A percentile compares a stretch with the other conserved stretches of the same genome.
phyloP scores from a whole-genome alignment of 2,329 filamentous ascomycete species.

The Penicillium sp. region DNA sequence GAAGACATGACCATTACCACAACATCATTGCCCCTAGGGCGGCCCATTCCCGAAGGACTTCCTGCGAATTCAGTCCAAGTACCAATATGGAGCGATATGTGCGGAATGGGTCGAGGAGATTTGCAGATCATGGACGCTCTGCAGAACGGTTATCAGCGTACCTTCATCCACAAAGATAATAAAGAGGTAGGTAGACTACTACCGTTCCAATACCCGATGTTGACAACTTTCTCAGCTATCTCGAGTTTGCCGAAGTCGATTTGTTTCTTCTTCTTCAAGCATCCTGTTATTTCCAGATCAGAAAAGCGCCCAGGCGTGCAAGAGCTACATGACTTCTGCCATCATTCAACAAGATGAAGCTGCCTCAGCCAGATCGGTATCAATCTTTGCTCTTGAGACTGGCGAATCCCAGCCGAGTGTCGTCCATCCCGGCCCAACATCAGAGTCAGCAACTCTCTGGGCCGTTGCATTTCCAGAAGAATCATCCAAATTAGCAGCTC shows the following conservation, averaged over 20 bases:
- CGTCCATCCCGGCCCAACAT: not conserved
- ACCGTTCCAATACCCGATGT: too few species aligned
- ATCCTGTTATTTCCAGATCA: not conserved
- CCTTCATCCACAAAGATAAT: not conserved
- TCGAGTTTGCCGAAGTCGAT: not conserved
- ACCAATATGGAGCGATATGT: not conserved
- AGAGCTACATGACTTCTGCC: not conserved
- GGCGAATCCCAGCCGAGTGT: not conserved
- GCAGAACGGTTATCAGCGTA: not conserved
- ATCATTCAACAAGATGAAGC: not conserved
- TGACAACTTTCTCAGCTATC: not conserved
- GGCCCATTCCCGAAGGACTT: not conserved
- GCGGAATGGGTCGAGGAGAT: not conserved
- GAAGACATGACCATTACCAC: not conserved
- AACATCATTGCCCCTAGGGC: not conserved
- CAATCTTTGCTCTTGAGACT: not conserved
- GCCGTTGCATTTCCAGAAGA: not conserved
- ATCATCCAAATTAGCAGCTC: not conserved
- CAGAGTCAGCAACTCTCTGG: not conserved
- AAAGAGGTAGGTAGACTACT: not conserved
- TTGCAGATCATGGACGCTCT: not conserved
- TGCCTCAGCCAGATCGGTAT: not conserved
- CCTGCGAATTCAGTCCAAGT: not conserved
- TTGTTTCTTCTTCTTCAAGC: not conserved
- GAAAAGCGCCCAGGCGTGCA: not conserved